These are phyloP conservation scores for Przewalskia tangutica DNA, from an alignment of 257 asterid genomes.

Conservation along the genomic window DNA sequence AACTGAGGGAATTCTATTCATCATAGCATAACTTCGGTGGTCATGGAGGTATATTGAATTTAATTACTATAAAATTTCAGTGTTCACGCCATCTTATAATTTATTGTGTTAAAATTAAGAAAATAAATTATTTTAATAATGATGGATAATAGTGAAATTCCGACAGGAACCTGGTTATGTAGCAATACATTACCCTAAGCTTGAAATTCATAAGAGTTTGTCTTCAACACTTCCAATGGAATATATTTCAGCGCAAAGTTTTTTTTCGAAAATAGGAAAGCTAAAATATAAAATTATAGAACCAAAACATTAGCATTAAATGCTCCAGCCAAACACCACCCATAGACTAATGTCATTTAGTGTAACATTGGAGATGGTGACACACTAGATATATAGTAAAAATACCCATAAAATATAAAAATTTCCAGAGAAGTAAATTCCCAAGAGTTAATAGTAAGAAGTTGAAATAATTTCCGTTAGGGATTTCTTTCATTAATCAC, in stretches of 20 bases:
- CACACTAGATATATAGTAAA: constrained; percentile 11
- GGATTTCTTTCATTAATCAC: too few relatives aligned
- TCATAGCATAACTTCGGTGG: too few relatives aligned
- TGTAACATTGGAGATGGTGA: constrained; percentile 22
- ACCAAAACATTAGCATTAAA: constrained; percentile 19
- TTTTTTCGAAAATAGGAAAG: constrained; percentile 1
- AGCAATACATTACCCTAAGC: background rate
- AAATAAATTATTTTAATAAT: background rate
- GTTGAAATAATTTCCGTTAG: too few relatives aligned
- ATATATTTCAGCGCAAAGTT: background rate
- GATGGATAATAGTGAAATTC: constrained; percentile 2
- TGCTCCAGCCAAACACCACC: constrained; percentile 30
- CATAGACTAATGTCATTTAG: constrained; percentile 31
- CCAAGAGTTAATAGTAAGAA: constrained; percentile 6
- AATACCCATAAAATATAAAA: background rate
- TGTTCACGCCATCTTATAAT: background rate
- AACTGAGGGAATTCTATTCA: background rate
- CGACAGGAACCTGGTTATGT: background rate
- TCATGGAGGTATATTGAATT: background rate
- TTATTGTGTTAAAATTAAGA: background rate
- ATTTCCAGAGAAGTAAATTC: constrained; percentile 30
- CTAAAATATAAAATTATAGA: background rate
- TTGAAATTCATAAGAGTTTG: background rate
- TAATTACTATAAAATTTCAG: background rate
- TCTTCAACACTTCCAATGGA: constrained; percentile 3